Conservation (phyloP, 768 basidiomycete species). For the Termitomyces sp. region DNA sequence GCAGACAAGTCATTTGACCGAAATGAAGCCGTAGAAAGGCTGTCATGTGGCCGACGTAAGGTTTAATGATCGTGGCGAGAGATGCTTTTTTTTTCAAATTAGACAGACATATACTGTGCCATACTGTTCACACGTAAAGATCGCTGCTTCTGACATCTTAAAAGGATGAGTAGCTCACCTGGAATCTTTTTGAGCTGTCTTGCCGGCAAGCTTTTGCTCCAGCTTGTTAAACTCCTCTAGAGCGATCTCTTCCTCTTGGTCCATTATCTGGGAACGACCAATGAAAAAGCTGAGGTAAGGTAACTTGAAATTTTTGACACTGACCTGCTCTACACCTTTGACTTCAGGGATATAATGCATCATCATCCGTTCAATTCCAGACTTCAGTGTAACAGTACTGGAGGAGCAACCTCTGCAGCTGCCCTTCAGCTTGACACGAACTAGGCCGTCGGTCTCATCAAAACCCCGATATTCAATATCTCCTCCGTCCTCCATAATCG, state of each 20-base stretch:
- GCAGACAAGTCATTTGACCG: not conserved
- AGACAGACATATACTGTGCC: conserved; percentile 83
- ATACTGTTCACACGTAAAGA: conserved; percentile 43
- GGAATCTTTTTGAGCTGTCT: conserved; percentile 47
- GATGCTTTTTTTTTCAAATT: conserved; percentile 13
- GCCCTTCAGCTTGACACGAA: conserved; percentile 91
- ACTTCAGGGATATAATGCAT: conserved; percentile 99
- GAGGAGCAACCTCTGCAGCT: conserved; percentile 95
- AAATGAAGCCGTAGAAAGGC: not conserved
- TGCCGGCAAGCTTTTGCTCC: conserved; percentile 58
- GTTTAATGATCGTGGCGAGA: not conserved
- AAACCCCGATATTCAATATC: conserved; percentile 97
- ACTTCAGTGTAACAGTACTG: conserved; percentile 93
- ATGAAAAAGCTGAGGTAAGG: conserved; percentile 9
- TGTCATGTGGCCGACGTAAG: not conserved
- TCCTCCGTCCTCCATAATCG: conserved; percentile 98
- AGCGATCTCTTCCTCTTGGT: conserved; percentile 86
- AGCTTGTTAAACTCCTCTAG: conserved; percentile 88
- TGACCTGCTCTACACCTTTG: conserved; percentile 84
- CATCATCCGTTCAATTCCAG: conserved; percentile 97
- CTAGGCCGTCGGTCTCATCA: conserved; percentile 72
- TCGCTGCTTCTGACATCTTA: not conserved
- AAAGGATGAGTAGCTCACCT: conserved; percentile 30
- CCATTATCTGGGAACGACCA: conserved; percentile 63
- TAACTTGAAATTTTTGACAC: conserved; percentile 12